Base-by-base conservation (phyloP, 495 filamentous ascomycete genomes). In the Hypoxylon trugodes region DNA sequence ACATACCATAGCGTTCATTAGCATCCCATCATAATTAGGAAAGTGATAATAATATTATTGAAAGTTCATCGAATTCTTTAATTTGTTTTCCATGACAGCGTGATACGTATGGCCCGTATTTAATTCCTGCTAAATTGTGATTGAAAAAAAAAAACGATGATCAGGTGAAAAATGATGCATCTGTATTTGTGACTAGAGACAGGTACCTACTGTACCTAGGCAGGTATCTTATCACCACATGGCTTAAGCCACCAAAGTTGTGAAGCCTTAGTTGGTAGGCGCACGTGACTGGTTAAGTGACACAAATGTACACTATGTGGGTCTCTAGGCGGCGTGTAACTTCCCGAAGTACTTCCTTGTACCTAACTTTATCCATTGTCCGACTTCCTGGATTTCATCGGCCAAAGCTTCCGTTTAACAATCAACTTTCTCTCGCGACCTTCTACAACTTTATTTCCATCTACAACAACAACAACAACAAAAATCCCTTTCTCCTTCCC, bases 311-410 rank as follows among this genome's bases (percentile, higher is more conserved):
- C n/a, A n/a, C n/a, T n/a, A n/a, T n/a, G n/a, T n/a, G n/a, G 19
- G 36, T 21, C 50, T 41, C 40, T 38, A 38, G 19, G 21, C 37
- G 10, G 22, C 41, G 30, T 54, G 26, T 9, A 5, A 26, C 10
- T 8, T 51, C 36, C 47, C 28, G 47, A 33, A 9, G 45, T 46
- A 36, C 33, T 3, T 35, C n/a, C 16, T 30, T 30, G 12, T n/a
- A 22, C 37, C 28, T 54, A 59, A 45, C 40, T 47, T 47, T 47
- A 13, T 12, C 25, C 30, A 57, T 57, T 47, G 30, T 38, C 32
- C 25, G 36, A 42, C 43, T 51, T 40, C 35, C 41, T 48, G 49
- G 45, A 38, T 56, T 58, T 38, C 45, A 21, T 55, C 35, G 18
- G 42, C 24, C 16, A 28, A 8, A 52, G n/a, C 28, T 37, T 30